These are phyloP conservation scores for Pythium guiyangense DNA, from an alignment of 352 stramenopile genomes.

Conservation along the genomic window DNA sequence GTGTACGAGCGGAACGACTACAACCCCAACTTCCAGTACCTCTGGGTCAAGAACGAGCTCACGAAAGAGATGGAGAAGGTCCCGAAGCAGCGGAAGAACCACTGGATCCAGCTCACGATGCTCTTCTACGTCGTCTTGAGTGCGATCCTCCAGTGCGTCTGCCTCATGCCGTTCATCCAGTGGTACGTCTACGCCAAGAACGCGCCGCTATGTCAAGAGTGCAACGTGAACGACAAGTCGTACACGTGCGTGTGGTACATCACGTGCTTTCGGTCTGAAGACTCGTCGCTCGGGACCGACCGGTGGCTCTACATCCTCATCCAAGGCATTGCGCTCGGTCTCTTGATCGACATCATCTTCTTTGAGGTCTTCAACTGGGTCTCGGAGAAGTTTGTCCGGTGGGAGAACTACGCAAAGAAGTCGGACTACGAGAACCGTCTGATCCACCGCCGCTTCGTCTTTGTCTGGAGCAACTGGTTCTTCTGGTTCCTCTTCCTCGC, in stretches of 20 bases:
- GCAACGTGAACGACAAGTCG: slow-evolving; percentile 26
- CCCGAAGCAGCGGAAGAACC: slow-evolving; percentile 76
- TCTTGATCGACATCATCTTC: slow-evolving; percentile 89
- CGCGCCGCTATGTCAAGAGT: slow-evolving; percentile 60
- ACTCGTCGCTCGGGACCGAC: slow-evolving; percentile 73
- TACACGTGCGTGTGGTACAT: slow-evolving; percentile 82
- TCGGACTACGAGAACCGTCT: slow-evolving; percentile 84
- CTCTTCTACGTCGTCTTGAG: slow-evolving; percentile 77
- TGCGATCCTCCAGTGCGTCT: slow-evolving; percentile 75
- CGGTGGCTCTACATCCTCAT: slow-evolving; percentile 88
- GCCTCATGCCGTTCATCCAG: slow-evolving; percentile 84
- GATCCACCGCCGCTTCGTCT: slow-evolving; percentile 86
- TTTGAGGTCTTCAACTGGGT: slow-evolving; percentile 88
- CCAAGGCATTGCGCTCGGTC: slow-evolving; percentile 72
- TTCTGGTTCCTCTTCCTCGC: slow-evolving; percentile 89
- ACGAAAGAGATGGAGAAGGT: slow-evolving; percentile 89
- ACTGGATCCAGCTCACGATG: slow-evolving; percentile 86
- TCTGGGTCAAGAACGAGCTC: slow-evolving; percentile 83
- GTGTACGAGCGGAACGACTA: slow-evolving; percentile 86
- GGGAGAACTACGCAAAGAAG: slow-evolving; percentile 87
- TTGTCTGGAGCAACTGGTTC: slow-evolving; percentile 91
- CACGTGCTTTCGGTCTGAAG: slow-evolving; percentile 74
- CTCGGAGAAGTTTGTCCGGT: slow-evolving; percentile 82
- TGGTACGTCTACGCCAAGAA: slow-evolving; percentile 90
- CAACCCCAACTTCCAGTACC: slow-evolving; percentile 83